phyloP scores from a whole-genome alignment of 1,284 basidiomycete genomes.

The Coniophora puteana region DNA sequence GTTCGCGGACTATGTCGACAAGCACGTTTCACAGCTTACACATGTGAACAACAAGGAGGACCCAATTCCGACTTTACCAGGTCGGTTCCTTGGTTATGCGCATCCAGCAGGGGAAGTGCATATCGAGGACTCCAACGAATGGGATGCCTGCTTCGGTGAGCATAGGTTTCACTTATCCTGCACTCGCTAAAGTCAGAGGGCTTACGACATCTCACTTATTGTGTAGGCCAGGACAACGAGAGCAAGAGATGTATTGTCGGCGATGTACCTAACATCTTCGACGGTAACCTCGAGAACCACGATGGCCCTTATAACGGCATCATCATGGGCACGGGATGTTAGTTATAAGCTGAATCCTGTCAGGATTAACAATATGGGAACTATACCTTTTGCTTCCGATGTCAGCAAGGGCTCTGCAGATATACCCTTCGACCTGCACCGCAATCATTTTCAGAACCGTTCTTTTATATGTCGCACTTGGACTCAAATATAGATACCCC shows the following conservation, averaged over 20 bases:
- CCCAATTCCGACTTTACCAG: constrained; percentile 46
- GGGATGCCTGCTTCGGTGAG: constrained; percentile 45
- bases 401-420: too few relatives aligned
- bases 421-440: too few relatives aligned
- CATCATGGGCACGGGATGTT: constrained; percentile 48
- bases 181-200: background rate
- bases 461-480: too few relatives aligned
- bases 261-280: constrained; percentile 49
- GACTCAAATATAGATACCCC: too few relatives aligned
- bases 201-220: background rate
- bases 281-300: constrained; percentile 42
- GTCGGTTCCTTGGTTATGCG: constrained; percentile 46
- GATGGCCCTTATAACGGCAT: constrained; percentile 58
- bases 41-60: constrained; percentile 52
- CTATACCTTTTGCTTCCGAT: too few relatives aligned
- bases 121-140: constrained; percentile 43
- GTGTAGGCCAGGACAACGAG: constrained; percentile 52
- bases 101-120: constrained; percentile 61
- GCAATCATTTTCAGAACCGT: too few relatives aligned
- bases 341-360: too few relatives aligned
- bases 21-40: constrained; percentile 33
- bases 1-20: constrained; percentile 57
- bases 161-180: background rate
- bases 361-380: too few relatives aligned
- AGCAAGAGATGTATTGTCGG: constrained; percentile 49